Evolutionary conservation across 2,329 filamentous ascomycete species (phyloP).

Genomic region (Beauveria bassiana): DNA sequence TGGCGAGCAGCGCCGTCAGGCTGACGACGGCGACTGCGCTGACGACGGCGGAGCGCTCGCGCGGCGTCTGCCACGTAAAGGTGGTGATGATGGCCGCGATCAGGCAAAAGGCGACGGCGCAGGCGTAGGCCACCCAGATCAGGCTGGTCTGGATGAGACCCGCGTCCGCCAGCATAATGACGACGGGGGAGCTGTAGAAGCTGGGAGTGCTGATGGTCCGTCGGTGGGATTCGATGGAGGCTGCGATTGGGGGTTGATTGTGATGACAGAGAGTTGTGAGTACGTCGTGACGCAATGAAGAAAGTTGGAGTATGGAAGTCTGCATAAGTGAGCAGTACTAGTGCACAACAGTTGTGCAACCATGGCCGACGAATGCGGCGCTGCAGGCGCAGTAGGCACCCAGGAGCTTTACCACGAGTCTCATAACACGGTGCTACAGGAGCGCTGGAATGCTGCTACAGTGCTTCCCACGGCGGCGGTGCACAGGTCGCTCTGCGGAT

Average conservation of each 20-base stretch:
- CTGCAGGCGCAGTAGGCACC: too few species aligned
- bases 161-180: slow-evolving; percentile 31
- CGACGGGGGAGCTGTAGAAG: neutral
- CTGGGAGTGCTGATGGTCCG: neutral
- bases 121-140: slow-evolving; percentile 90
- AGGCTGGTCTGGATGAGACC: slow-evolving; percentile 75
- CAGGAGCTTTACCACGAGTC: neutral
- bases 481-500: neutral
- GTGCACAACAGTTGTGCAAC: neutral
- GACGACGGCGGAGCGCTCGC: slow-evolving; percentile 76
- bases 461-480: too few species aligned
- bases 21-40: slow-evolving; percentile 81
- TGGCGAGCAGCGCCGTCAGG: slow-evolving; percentile 80
- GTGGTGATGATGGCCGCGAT: slow-evolving; percentile 76
- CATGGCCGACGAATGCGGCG: too few species aligned
- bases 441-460: too few species aligned
- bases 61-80: slow-evolving; percentile 82
- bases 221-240: neutral
- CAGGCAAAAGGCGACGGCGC: slow-evolving; percentile 70
- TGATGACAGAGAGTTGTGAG: neutral
- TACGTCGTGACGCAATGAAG: slow-evolving; percentile 12
- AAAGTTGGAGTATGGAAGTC: neutral
- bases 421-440: too few species aligned
- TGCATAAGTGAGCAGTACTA: slow-evolving; percentile 4
- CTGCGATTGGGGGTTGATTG: neutral